Base-by-base conservation (phyloP, 805 yeast species). In the Starmerella powellii region DNA sequence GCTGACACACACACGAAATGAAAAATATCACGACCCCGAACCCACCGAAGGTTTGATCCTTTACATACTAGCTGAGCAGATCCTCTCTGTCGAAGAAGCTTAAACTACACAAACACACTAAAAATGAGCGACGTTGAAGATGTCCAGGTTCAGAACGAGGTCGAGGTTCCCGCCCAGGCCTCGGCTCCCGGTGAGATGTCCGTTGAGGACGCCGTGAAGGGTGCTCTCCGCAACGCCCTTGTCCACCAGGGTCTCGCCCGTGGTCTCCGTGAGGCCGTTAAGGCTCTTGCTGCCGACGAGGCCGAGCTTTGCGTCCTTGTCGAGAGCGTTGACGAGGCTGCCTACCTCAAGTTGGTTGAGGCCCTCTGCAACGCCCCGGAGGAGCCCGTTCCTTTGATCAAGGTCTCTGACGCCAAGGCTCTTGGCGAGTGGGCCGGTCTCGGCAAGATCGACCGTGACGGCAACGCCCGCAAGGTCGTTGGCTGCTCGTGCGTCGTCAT, bases 381-480 rank as follows among this genome's bases (percentile, higher is more conserved):
- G 67, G 76, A 79, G 72, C 83, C 84, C 75, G 85, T 88, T 60
- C 97, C 98, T 63, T 77, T 91, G 72, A 82, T 91, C 81, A 91
- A 91, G 82, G 97, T 91, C 62, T 83, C 97, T 62, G 98, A 91
- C 68, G 95, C 97, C 67, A 91, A 91, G 81, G 83, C 85, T 76
- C 80, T 91, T 68, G 99, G 99, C 79, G 97, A 91, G 78, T 91
- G 98, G 98, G 97, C 97, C 65, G 98, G 98, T 82, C 78, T 91
- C 62, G 91, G 95, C 77, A 85, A 86, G 74, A 80, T 88, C 64
- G 97, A 91, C 93, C 85, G 95, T 75, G 97, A 91, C 64, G 99
- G 98, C 75, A 86, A 88, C 78, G 95, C 97, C 74, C 86, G 96
- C 79, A 91, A 91, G 85, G 97, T 91, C 63, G 98, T 91, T 69